Conservation (phyloP, 495 filamentous ascomycete species). For the Penicillium mononematosum region DNA sequence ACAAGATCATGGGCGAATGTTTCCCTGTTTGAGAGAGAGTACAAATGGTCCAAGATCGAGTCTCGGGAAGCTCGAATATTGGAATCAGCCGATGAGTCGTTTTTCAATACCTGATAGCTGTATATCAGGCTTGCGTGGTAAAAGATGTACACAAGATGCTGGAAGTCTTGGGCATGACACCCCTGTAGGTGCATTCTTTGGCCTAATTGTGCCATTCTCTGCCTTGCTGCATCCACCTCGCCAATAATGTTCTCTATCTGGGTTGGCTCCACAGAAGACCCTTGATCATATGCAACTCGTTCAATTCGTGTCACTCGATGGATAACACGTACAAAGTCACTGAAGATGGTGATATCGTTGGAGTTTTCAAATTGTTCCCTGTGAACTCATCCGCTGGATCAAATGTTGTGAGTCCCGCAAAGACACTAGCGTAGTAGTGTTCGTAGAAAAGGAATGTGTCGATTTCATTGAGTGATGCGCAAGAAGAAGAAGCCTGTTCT, state of each 20-base stretch:
- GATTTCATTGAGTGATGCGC: conserved; percentile 3
- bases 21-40: not conserved
- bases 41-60: conserved; percentile 9
- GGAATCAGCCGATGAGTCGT: not conserved
- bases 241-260: too few relatives aligned
- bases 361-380: conserved; percentile 3
- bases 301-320: conserved; percentile 22
- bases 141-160: conserved; percentile 14
- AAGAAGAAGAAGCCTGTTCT: conserved; percentile 4
- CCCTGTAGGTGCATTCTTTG: too few relatives aligned
- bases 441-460: conserved; percentile 28
- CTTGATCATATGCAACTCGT: conserved; percentile 6
- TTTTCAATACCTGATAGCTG: conserved; percentile 7
- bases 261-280: not conserved
- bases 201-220: too few relatives aligned
- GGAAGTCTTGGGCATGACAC: conserved; percentile 1
- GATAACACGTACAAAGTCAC: conserved; percentile 25
- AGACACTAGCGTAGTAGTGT: conserved; percentile 22
- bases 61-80: conserved; percentile 3
- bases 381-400: conserved; percentile 11
- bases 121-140: conserved; percentile 17
- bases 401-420: conserved; percentile 25
- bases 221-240: too few relatives aligned
- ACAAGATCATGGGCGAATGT: conserved; percentile 15
- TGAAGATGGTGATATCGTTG: conserved; percentile 24